Evolutionary conservation across 176 grass and related monocot genomes (phyloP).

Genomic region (Oryza glumipatula): DNA sequence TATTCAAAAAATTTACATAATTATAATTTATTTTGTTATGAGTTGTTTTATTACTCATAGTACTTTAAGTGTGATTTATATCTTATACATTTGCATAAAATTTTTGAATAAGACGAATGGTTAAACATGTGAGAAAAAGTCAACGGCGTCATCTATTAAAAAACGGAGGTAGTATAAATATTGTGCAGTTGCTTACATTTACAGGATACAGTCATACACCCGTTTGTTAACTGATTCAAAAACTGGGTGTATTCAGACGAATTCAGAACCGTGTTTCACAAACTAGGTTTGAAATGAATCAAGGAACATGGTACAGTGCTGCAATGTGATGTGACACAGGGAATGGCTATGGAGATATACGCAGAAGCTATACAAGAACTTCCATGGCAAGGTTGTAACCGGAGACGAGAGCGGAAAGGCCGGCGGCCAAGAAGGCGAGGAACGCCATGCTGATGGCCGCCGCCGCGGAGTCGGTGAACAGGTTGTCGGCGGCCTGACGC

Average conservation of each 20-base stretch:
- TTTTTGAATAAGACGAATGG: too few species aligned
- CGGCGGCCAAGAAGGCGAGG: constrained; percentile 63
- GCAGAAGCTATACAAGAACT: constrained; percentile 48
- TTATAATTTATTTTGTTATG: too few species aligned
- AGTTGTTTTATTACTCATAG: too few species aligned
- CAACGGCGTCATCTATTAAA: too few species aligned
- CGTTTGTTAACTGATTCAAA: neutral
- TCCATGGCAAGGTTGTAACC: constrained; percentile 63
- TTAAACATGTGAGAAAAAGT: too few species aligned
- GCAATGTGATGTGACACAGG: too few species aligned
- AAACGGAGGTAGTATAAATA: neutral
- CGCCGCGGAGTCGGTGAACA: constrained; percentile 60
- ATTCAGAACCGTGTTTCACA: neutral
- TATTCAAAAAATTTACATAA: too few species aligned
- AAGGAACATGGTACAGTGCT: too few species aligned
- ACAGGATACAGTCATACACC: neutral
- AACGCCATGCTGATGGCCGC: constrained; percentile 76
- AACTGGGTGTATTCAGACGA: neutral
- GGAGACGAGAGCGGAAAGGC: constrained; percentile 61
- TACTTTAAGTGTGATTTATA: too few species aligned
- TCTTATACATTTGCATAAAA: too few species aligned
- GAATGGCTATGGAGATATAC: too few species aligned
- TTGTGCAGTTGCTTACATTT: neutral
- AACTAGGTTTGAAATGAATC: neutral
- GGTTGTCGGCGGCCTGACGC: constrained; percentile 49